A percentile compares a stretch with the other conserved stretches of the same genome.
These are phyloP conservation scores for Pseudocercospora crystallina DNA, from an alignment of 2,329 filamentous ascomycete genomes.

Conservation along the genomic window DNA sequence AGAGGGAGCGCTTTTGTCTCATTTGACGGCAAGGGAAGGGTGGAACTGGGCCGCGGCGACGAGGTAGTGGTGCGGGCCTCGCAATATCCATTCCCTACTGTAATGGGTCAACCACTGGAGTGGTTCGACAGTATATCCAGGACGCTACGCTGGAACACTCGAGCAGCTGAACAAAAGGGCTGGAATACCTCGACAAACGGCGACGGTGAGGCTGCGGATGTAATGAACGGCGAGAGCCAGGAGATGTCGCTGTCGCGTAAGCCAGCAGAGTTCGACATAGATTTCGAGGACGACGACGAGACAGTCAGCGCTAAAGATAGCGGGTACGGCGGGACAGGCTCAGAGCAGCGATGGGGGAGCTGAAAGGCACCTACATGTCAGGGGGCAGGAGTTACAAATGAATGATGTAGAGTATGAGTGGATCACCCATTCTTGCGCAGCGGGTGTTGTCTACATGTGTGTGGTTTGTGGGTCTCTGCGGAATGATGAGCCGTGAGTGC, in stretches of 20 bases:
- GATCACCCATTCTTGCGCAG: no score
- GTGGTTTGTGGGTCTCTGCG: no score
- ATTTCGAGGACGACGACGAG: constrained; percentile 67
- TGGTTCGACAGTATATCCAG: constrained; percentile 97
- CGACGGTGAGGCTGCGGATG: constrained; percentile 32
- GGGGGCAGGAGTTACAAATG: no score
- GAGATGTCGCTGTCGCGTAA: constrained; percentile 40
- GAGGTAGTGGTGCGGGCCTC: constrained; percentile 94
- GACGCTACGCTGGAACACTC: constrained; percentile 91
- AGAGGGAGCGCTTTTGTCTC: constrained; percentile 94
- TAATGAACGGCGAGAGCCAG: constrained; percentile 38
- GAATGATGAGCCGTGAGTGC: no score
- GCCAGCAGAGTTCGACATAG: constrained; percentile 81
- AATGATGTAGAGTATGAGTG: no score
- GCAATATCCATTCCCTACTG: constrained; percentile 95
- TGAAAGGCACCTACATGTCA: no score
- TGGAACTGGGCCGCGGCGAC: constrained; percentile 90
- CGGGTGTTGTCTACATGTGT: no score
- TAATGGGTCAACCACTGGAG: constrained; percentile 83
- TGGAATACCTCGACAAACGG: constrained; percentile 65
- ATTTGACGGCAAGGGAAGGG: constrained; percentile 93
- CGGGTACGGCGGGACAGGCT: constrained; percentile 26
- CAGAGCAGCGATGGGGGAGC: constrained; percentile 19
- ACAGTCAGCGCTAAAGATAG: constrained; percentile 37
- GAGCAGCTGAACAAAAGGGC: constrained; percentile 86